Base-by-base conservation (phyloP, 208 protist genomes). In the Leishmania arabica region DNA sequence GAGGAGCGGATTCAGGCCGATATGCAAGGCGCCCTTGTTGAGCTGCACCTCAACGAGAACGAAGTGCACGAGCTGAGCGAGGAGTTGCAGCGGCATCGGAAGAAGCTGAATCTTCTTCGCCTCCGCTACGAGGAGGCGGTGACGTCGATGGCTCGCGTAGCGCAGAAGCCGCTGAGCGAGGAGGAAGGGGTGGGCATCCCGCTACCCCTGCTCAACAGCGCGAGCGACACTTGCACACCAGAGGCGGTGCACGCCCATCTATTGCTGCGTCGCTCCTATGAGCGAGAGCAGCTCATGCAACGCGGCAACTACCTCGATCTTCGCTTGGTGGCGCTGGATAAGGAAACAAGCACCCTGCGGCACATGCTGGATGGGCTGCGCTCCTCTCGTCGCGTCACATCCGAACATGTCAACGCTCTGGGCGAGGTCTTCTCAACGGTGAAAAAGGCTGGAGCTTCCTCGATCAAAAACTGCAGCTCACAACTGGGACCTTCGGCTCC, bases 301-400 rank as follows among this genome's bases (percentile, higher is more conserved):
- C 85, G 86, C 21, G 93, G 93, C 4, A 97, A 95, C 78, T 86
- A 90, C 49, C 88, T 97, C 4, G 93, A 97, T 78, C 84, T 90
- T 42, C 90, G 91, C 42, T 79, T 97, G 13, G 83, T 97, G 13
- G 78, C 83, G 37, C 78, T 97, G 11, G 91, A 91, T 54, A 81
- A 87, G 60, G 92, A 97, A 76, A 92, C 89, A 37, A 49, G 71
- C 27, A 90, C 84, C 15, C 84, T 97, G n/a, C 84, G 86, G 1
- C 80, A 87, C 47, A 95, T 91, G 83, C 62, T 94, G 27, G 84
- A 90, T 0, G 75, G 87, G 11, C 77, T 96, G 65, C 75, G 84
- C 72, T 71, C 71, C 42, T 73, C 77, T 68, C 56, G 65, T 17
- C 34, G 64, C 17, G 37, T 58, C 19, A 72, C 27, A 49, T 64